These are phyloP conservation scores for Hansenula lynferdii DNA, from an alignment of 1,139 yeast species.

Conservation along the genomic window DNA sequence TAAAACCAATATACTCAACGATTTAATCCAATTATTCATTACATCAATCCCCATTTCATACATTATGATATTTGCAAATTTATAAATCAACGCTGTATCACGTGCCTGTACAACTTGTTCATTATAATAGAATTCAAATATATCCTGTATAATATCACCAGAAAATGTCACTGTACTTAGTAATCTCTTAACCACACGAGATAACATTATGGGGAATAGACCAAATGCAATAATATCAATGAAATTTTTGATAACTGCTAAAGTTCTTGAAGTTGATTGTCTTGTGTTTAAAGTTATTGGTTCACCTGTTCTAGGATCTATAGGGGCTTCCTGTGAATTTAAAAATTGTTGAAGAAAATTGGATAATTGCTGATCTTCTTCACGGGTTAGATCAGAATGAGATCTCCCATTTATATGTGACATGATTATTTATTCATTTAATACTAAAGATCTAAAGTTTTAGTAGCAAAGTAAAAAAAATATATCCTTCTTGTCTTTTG, in stretches of 20 bases:
- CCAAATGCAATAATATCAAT: constrained; percentile 7
- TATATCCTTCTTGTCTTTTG: too few relatives aligned
- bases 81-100: constrained; percentile 21
- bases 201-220: constrained; percentile 11
- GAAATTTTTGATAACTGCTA: not conserved
- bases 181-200: constrained; percentile 8
- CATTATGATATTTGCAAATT: constrained; percentile 25
- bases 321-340: too few relatives aligned
- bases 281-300: not conserved
- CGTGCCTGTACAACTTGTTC: too few relatives aligned
- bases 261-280: not conserved
- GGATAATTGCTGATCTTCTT: not conserved
- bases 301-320: not conserved
- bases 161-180: constrained; percentile 17
- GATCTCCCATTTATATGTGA: not conserved
- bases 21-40: constrained; percentile 10
- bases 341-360: not conserved
- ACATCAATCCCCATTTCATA: constrained; percentile 20
- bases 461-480: too few relatives aligned
- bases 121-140: constrained; percentile 4
- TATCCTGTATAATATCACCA: constrained; percentile 13
- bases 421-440: not conserved
- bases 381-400: not conserved
- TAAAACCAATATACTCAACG: constrained; percentile 14
- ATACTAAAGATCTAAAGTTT: too few relatives aligned